A percentile compares a stretch with the other conserved stretches of the same genome.
Conservation (phyloP, 257 asterid genomes). For the Fraxinus quadrangulata region DNA sequence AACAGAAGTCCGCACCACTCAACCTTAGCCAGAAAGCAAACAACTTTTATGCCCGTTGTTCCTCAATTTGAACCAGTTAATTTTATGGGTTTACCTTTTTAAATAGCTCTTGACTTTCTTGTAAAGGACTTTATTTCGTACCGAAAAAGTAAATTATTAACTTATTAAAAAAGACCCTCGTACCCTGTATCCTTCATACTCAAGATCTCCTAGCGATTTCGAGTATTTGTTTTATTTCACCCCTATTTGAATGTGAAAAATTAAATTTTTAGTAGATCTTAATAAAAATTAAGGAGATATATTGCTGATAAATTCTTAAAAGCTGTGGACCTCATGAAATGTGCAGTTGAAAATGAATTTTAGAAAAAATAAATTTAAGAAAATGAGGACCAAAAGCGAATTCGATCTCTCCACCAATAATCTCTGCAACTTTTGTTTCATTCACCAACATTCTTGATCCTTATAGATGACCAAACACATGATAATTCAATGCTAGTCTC, state of each 20-base stretch:
- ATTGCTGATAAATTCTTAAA: too few relatives aligned
- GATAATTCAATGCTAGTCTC: too few relatives aligned
- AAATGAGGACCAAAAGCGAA: too few relatives aligned
- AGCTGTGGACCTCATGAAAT: too few relatives aligned
- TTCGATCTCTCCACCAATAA: neutral
- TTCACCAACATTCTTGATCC: neutral
- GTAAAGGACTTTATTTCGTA: neutral
- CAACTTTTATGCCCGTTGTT: conserved; percentile 13
- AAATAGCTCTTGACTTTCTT: neutral
- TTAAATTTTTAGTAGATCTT: too few relatives aligned
- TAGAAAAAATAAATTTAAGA: too few relatives aligned
- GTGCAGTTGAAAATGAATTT: too few relatives aligned
- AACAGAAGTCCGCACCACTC: neutral
- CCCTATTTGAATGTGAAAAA: too few relatives aligned
- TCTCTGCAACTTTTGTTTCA: neutral
- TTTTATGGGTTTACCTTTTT: neutral
- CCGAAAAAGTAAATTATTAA: neutral
- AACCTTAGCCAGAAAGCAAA: neutral
- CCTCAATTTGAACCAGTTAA: neutral
- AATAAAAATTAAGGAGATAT: too few relatives aligned
- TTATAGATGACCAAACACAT: neutral
- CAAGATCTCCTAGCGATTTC: neutral
- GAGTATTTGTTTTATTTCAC: neutral
- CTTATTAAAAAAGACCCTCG: neutral
- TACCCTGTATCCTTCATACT: neutral